phyloP scores from a whole-genome alignment of 306 rosid species.

The Alnus rubra region DNA sequence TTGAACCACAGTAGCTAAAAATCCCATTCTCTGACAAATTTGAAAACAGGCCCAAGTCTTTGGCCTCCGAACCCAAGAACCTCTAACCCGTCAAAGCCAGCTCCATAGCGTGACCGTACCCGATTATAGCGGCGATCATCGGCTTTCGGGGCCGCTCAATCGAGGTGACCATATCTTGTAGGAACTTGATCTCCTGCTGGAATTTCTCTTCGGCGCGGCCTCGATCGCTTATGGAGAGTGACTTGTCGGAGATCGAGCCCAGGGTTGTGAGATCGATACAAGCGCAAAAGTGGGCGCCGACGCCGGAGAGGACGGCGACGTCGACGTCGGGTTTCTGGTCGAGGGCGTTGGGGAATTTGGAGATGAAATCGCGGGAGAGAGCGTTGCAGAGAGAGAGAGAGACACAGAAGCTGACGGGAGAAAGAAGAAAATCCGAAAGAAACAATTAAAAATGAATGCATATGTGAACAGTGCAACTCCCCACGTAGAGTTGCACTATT shows the following conservation, averaged over 20 bases:
- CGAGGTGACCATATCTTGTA: conserved; percentile 76
- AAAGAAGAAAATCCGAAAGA: too few relatives aligned
- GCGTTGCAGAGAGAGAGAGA: conserved; percentile 41
- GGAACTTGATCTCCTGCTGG: conserved; percentile 53
- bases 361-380: conserved; percentile 60
- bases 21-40: too few relatives aligned
- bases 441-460: too few relatives aligned
- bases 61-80: conserved; percentile 75
- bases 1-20: too few relatives aligned
- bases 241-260: too few relatives aligned
- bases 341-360: conserved; percentile 73
- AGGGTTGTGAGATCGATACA: too few relatives aligned
- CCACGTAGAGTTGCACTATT: too few relatives aligned
- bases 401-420: too few relatives aligned
- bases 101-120: conserved; percentile 75
- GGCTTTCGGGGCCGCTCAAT: conserved; percentile 84
- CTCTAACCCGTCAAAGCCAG: conserved; percentile 78
- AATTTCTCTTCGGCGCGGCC: conserved; percentile 60
- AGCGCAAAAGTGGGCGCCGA: conserved; percentile 63
- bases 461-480: too few relatives aligned
- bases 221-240: conserved; percentile 10
- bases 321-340: conserved; percentile 56
- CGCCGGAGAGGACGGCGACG: conserved; percentile 65
- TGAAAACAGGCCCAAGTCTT: conserved; percentile 66
- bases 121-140: conserved; percentile 69